phyloP scores from a whole-genome alignment of 495 filamentous ascomycete genomes.

The Cudoniella acicularis region DNA sequence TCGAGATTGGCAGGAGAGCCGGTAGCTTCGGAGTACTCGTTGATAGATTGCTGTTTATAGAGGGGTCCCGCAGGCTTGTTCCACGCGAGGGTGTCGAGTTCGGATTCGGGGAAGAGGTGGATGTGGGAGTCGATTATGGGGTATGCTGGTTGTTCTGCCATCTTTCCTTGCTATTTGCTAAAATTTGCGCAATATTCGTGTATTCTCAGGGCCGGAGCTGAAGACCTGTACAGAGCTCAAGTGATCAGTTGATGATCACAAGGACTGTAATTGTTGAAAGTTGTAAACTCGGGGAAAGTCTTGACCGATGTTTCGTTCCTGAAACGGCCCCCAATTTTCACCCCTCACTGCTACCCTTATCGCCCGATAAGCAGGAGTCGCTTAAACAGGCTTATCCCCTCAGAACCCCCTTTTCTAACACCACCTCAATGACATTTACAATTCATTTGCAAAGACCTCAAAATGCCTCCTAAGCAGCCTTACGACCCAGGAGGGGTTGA shows the following conservation, averaged over 20 bases:
- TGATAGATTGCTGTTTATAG: constrained; percentile 55
- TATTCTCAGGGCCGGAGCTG: too few species aligned
- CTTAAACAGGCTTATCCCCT: background rate
- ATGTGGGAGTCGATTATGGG: constrained; percentile 73
- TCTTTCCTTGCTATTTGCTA: background rate
- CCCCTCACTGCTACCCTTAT: background rate
- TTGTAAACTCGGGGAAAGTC: background rate
- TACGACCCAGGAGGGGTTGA: constrained; percentile 23
- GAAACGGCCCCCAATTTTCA: background rate
- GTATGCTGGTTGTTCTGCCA: constrained; percentile 14
- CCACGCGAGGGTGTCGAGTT: constrained; percentile 64
- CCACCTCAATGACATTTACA: too few species aligned
- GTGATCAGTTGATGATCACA: too few species aligned
- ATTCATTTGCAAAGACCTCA: background rate
- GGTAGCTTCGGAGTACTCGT: constrained; percentile 45
- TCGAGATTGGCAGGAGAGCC: constrained; percentile 31
- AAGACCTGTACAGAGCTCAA: too few species aligned
- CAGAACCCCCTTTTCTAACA: too few species aligned
- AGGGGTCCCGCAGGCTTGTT: constrained; percentile 51
- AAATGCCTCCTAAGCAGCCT: constrained; percentile 8
- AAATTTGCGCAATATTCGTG: too few species aligned
- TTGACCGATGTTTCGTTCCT: background rate
- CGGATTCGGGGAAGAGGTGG: constrained; percentile 71
- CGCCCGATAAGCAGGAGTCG: background rate
- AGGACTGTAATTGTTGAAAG: background rate